phyloP scores from a whole-genome alignment of 1,284 basidiomycete species.

The Cryptococcus sp. region DNA sequence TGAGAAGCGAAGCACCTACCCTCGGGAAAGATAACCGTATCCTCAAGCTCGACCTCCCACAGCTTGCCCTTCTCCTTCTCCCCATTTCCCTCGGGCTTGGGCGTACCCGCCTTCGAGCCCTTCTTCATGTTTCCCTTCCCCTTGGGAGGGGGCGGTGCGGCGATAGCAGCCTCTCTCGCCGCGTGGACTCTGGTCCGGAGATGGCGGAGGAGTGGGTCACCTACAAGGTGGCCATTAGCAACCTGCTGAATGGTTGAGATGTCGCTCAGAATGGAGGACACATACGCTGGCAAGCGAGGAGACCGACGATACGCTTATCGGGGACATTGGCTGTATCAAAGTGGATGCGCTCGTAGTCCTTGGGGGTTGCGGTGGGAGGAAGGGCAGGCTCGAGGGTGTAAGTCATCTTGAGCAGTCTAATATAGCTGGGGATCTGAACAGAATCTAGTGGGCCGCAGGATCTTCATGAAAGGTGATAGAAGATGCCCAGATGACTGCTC shows the following conservation, averaged over 20 bases:
- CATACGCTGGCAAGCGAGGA: constrained; percentile 51
- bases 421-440: neutral
- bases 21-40: constrained; percentile 85
- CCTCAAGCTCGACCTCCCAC: constrained; percentile 63
- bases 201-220: constrained; percentile 45
- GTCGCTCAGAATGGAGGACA: constrained; percentile 3
- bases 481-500: no score
- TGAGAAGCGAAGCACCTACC: constrained; percentile 30
- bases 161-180: constrained; percentile 22
- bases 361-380: constrained; percentile 32
- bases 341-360: constrained; percentile 44
- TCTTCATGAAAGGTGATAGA: no score
- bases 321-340: constrained; percentile 44
- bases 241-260: neutral
- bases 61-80: constrained; percentile 24
- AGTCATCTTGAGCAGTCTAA: constrained; percentile 20
- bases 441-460: neutral
- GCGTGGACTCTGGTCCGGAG: constrained; percentile 35
- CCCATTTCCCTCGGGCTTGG: neutral
- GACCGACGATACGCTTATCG: constrained; percentile 45
- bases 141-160: constrained; percentile 35
- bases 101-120: constrained; percentile 1
- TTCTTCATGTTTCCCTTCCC: constrained; percentile 37
- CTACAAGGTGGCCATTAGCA: constrained; percentile 15
- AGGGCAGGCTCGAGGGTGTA: constrained; percentile 32